These are phyloP conservation scores for Phyllosticta citriasiana DNA, from an alignment of 2,329 filamentous ascomycete genomes.

Conservation along the genomic window DNA sequence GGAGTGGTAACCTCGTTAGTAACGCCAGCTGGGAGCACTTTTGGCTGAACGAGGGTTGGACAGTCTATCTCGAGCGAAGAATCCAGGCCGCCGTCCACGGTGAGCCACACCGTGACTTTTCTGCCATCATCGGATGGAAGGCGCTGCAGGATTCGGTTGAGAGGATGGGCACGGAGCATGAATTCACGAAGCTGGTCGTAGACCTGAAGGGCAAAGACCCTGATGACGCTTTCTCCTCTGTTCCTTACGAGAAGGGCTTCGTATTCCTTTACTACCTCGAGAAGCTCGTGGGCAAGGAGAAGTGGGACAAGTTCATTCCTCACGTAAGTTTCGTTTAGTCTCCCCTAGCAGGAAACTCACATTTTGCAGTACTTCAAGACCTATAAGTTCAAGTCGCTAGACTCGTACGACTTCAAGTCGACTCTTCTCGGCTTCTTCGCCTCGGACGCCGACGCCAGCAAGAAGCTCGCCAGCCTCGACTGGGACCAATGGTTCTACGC, in stretches of 20 bases:
- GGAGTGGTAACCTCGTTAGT: conserved; percentile 80
- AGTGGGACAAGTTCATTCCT: conserved; percentile 91
- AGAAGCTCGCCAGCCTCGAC: conserved; percentile 63
- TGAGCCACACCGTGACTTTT: conserved; percentile 81
- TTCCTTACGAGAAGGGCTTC: conserved; percentile 96
- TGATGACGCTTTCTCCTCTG: conserved; percentile 85
- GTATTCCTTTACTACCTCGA: conserved; percentile 89
- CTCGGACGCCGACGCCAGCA: conserved; percentile 49
- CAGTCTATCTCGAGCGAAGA: conserved; percentile 83
- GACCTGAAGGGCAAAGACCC: conserved; percentile 85
- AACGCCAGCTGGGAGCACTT: conserved; percentile 77
- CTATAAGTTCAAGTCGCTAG: conserved; percentile 77
- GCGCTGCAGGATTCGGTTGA: conserved; percentile 70
- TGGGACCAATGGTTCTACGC: conserved; percentile 86
- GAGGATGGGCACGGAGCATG: conserved; percentile 70
- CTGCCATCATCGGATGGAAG: conserved; percentile 93
- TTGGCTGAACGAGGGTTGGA: conserved; percentile 73
- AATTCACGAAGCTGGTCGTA: conserved; percentile 85
- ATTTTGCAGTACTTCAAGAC: conserved; percentile 63
- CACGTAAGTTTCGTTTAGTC: conserved; percentile 34
- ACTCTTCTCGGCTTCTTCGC: conserved; percentile 81
- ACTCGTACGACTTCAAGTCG: conserved; percentile 88
- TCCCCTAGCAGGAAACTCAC: not conserved
- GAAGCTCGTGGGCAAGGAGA: conserved; percentile 69
- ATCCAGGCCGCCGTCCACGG: conserved; percentile 71